phyloP scores from a whole-genome alignment of 1,284 basidiomycete genomes.

The Boletus sp. region DNA sequence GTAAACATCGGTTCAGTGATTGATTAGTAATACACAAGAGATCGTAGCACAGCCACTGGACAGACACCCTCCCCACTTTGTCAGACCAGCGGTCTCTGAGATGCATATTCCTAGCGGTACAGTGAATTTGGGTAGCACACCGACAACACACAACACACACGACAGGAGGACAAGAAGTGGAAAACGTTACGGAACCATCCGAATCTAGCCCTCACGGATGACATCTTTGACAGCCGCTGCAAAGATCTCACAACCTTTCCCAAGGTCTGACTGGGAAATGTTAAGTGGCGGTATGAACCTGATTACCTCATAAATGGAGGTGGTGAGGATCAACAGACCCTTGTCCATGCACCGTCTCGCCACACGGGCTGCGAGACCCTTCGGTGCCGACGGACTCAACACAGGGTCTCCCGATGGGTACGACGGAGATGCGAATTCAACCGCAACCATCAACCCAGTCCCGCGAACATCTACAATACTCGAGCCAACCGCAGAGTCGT shows the following conservation, averaged over 20 bases:
- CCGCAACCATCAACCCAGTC: conserved; percentile 77
- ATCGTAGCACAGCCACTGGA: background rate
- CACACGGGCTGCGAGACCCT: conserved; percentile 74
- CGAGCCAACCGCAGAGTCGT: conserved; percentile 53
- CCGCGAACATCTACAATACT: conserved; percentile 81
- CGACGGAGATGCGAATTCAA: conserved; percentile 75
- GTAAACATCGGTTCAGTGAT: background rate
- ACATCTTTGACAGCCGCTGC: conserved; percentile 65
- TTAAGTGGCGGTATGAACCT: conserved; percentile 80
- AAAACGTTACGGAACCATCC: background rate
- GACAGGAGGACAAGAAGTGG: too few species aligned
- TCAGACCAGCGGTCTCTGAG: too few species aligned
- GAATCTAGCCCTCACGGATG: conserved; percentile 47
- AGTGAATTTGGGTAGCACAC: too few species aligned
- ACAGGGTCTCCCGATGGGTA: conserved; percentile 51
- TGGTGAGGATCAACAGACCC: conserved; percentile 81
- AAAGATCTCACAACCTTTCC: conserved; percentile 63
- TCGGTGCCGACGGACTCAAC: conserved; percentile 50
- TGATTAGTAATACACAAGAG: background rate
- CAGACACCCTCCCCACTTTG: background rate
- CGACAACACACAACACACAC: too few species aligned
- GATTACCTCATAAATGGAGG: conserved; percentile 78
- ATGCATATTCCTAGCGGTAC: too few species aligned
- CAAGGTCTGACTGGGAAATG: conserved; percentile 64
- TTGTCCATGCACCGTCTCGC: conserved; percentile 83